These are phyloP conservation scores for Silene noctiflora DNA, from an alignment of 179 eudicot species.

Conservation along the genomic window DNA sequence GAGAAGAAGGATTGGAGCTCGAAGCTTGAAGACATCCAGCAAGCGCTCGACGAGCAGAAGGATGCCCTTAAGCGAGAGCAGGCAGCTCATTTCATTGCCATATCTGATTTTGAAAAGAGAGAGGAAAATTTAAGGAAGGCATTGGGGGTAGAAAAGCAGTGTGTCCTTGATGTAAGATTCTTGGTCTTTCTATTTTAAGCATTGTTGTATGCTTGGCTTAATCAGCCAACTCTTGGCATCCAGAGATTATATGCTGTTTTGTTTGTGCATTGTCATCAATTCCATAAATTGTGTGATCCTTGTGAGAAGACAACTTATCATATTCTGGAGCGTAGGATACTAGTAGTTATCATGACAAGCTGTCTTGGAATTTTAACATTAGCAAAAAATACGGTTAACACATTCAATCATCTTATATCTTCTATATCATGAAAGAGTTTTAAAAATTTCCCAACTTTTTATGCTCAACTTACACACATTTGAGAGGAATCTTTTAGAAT, in stretches of 20 bases:
- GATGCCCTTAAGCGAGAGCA: slow-evolving; percentile 72
- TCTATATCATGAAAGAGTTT: no score
- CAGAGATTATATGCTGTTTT: background rate
- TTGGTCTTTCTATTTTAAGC: background rate
- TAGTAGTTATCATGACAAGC: no score
- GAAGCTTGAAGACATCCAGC: slow-evolving; percentile 58
- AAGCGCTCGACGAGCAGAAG: slow-evolving; percentile 49
- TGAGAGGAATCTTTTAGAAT: background rate
- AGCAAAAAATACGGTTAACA: background rate
- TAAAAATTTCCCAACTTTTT: no score
- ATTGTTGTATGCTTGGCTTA: background rate
- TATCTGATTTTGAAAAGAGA: slow-evolving; percentile 71
- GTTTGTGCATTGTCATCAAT: background rate
- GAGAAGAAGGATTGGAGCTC: slow-evolving; percentile 76
- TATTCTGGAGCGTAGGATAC: no score
- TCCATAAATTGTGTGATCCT: background rate
- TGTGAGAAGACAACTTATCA: no score
- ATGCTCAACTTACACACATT: background rate
- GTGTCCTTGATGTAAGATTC: slow-evolving; percentile 66
- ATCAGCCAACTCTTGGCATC: background rate
- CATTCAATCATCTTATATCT: background rate
- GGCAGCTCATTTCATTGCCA: slow-evolving; percentile 62
- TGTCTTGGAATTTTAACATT: background rate
- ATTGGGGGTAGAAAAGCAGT: slow-evolving; percentile 72
- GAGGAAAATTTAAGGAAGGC: slow-evolving; percentile 74